phyloP scores from a whole-genome alignment of 495 filamentous ascomycete genomes.

The Ascodesmis nigricans region DNA sequence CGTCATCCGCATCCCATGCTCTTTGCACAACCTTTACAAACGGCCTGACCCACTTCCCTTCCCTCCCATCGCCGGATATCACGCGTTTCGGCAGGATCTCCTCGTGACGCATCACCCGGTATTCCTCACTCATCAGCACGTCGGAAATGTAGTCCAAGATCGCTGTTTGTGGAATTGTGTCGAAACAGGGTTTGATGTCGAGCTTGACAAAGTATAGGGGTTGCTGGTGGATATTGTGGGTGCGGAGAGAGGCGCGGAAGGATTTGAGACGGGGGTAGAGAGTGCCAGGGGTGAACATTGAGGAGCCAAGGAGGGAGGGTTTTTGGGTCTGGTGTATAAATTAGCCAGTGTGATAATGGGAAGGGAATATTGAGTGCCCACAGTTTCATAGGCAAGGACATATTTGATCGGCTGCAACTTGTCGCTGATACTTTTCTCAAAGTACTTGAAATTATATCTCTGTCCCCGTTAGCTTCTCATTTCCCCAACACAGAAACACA shows the following conservation, averaged over 20 bases:
- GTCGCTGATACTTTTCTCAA: conserved; percentile 78
- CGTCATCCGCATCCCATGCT: no score
- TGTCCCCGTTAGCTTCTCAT: no score
- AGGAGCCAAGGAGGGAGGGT: conserved; percentile 42
- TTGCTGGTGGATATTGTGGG: no score
- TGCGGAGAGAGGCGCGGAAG: conserved; percentile 39
- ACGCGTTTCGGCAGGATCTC: no score
- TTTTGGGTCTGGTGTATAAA: conserved; percentile 29
- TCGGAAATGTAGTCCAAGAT: conserved; percentile 41
- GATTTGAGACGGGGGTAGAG: conserved; percentile 51
- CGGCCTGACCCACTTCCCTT: no score
- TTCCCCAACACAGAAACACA: conserved; percentile 10
- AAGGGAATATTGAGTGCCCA: conserved; percentile 12
- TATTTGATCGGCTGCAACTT: conserved; percentile 52
- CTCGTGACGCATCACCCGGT: no score
- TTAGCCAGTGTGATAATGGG: conserved; percentile 6
- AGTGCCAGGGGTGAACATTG: conserved; percentile 61
- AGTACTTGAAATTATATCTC: no score
- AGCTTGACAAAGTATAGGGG: conserved; percentile 68
- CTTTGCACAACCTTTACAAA: no score
- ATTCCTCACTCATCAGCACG: conserved; percentile 41
- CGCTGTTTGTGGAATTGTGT: conserved; percentile 68
- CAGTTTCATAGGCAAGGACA: conserved; percentile 58
- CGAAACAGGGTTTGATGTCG: conserved; percentile 81
- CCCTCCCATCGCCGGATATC: no score